phyloP scores from a whole-genome alignment of 2,329 filamentous ascomycete species.

The Scedosporium minutisporum region DNA sequence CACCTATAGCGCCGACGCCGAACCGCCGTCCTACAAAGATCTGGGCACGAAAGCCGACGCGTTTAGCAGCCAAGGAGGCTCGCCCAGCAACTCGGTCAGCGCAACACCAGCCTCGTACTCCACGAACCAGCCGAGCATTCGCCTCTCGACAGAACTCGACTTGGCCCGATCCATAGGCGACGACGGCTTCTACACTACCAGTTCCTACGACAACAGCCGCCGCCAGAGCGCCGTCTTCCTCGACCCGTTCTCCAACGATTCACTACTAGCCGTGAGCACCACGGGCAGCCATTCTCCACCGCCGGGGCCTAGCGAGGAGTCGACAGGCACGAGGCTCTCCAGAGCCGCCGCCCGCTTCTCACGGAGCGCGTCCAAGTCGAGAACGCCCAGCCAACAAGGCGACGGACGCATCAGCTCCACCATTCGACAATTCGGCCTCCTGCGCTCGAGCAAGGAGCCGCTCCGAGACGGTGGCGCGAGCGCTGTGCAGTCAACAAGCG shows the following conservation, averaged over 20 bases:
- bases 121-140: slow-evolving; percentile 36
- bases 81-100: slow-evolving; percentile 31
- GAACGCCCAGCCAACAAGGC: slow-evolving; percentile 48
- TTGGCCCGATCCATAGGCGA: slow-evolving; percentile 35
- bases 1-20: slow-evolving; percentile 34
- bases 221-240: slow-evolving; percentile 42
- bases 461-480: slow-evolving; percentile 20
- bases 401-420: slow-evolving; percentile 49
- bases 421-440: slow-evolving; percentile 45
- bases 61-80: not conserved
- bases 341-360: slow-evolving; percentile 48
- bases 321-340: slow-evolving; percentile 43
- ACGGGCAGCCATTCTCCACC: slow-evolving; percentile 16
- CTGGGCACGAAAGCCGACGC: not conserved
- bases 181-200: slow-evolving; percentile 21
- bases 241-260: slow-evolving; percentile 22
- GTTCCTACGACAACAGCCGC: slow-evolving; percentile 26
- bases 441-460: slow-evolving; percentile 41
- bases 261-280: slow-evolving; percentile 25
- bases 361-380: slow-evolving; percentile 35
- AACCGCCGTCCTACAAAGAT: slow-evolving; percentile 51
- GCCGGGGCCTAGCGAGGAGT: slow-evolving; percentile 39
- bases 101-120: slow-evolving; percentile 21
- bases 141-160: slow-evolving; percentile 48
- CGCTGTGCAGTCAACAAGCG: slow-evolving; percentile 7